These are phyloP conservation scores for Deinandra increscens DNA, from an alignment of 129 eudicot genomes.

Conservation along the genomic window DNA sequence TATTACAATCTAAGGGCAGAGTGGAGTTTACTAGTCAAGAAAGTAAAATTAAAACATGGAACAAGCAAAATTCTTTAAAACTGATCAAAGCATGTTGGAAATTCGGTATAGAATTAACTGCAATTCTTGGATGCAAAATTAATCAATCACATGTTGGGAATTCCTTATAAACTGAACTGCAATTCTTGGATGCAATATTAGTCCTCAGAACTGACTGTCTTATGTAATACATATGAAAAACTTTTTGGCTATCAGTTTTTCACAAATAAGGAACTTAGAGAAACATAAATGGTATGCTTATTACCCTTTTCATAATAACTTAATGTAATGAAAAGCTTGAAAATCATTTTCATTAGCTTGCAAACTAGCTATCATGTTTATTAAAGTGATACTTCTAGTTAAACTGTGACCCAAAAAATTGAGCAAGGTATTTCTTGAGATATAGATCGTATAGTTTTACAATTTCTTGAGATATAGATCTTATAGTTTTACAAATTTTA, in stretches of 20 bases:
- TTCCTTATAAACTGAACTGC: background rate
- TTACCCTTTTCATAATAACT: too few relatives aligned
- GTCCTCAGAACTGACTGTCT: background rate
- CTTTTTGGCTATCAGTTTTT: background rate
- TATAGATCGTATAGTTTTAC: too few relatives aligned
- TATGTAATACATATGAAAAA: background rate
- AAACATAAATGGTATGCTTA: background rate
- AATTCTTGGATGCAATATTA: background rate
- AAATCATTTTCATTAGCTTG: too few relatives aligned
- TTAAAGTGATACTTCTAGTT: too few relatives aligned
- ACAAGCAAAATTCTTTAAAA: background rate
- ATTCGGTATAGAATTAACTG: background rate
- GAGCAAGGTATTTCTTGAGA: too few relatives aligned
- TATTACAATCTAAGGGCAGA: background rate
- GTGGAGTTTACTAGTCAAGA: background rate
- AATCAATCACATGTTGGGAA: background rate
- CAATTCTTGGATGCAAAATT: background rate
- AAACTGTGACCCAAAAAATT: too few relatives aligned
- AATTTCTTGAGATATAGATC: too few relatives aligned
- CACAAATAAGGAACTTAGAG: background rate
- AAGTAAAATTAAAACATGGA: background rate
- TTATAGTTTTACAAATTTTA: too few relatives aligned
- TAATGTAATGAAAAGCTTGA: too few relatives aligned
- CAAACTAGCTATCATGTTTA: too few relatives aligned
- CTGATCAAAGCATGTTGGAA: background rate